Conservation (phyloP, 2,329 filamentous ascomycete genomes). For the Claviceps sp. region DNA sequence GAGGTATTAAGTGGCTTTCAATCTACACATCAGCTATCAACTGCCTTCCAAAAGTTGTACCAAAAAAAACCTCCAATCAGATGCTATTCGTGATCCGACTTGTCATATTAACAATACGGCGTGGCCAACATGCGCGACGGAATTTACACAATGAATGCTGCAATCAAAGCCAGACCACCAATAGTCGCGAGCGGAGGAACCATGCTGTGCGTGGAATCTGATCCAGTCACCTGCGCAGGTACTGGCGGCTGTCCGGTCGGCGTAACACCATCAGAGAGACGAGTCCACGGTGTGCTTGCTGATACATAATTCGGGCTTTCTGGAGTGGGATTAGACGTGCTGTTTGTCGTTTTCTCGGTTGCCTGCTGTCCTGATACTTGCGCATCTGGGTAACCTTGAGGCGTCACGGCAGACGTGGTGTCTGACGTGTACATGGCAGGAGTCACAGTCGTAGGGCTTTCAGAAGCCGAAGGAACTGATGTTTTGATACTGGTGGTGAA, state of each 20-base stretch:
- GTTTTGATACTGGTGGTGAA: neutral
- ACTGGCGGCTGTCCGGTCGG: slow-evolving; percentile 11
- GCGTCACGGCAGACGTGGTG: neutral
- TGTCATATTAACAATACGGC: neutral
- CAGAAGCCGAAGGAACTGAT: neutral
- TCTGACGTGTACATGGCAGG: slow-evolving; percentile 2
- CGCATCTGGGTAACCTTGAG: slow-evolving; percentile 2
- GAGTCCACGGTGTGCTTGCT: slow-evolving; percentile 13
- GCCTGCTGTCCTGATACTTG: slow-evolving; percentile 1
- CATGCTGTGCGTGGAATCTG: slow-evolving; percentile 13
- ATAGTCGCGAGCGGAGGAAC: slow-evolving; percentile 12
- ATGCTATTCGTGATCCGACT: neutral
- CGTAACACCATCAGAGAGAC: slow-evolving; percentile 9
- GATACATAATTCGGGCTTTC: slow-evolving; percentile 8
- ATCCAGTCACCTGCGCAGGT: slow-evolving; percentile 16
- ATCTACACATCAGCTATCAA: slow-evolving; percentile 9
- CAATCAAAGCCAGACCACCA: slow-evolving; percentile 15
- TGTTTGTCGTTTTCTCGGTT: slow-evolving; percentile 5
- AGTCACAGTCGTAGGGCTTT: neutral
- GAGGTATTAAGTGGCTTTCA: slow-evolving; percentile 6
- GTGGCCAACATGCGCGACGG: neutral
- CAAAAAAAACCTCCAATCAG: slow-evolving; percentile 8
- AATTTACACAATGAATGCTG: slow-evolving; percentile 13
- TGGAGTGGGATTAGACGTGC: slow-evolving; percentile 4
- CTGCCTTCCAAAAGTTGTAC: slow-evolving; percentile 11